Evolutionary conservation across 192 early-diverging fungal genomes (phyloP).

Genomic region (Polychytrium aggregatum): DNA sequence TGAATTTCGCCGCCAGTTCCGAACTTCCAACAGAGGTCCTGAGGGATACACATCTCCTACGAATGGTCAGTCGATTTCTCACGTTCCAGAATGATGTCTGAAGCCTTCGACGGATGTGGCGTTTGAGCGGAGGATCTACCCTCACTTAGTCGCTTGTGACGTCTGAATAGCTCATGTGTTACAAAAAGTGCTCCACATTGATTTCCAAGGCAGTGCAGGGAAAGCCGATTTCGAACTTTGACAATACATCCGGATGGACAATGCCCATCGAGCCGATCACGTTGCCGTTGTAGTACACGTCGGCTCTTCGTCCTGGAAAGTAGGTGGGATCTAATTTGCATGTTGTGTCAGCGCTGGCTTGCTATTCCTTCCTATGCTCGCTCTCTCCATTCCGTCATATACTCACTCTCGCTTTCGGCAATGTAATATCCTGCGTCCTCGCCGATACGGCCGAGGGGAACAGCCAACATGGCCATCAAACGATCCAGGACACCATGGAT

Average conservation of each 20-base stretch:
- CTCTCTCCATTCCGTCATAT: not conserved
- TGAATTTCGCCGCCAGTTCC: no score
- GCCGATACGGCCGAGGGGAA: constrained; percentile 35
- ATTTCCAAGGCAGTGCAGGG: constrained; percentile 87
- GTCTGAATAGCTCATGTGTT: no score
- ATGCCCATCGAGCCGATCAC: constrained; percentile 82
- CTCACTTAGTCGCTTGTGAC: no score
- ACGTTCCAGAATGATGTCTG: no score
- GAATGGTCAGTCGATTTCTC: no score
- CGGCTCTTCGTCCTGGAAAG: constrained; percentile 84
- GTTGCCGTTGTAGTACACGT: constrained; percentile 56
- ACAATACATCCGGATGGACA: constrained; percentile 81
- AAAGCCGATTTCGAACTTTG: constrained; percentile 71
- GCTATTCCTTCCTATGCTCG: not conserved
- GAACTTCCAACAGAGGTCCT: no score
- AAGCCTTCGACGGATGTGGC: no score
- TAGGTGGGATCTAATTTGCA: constrained; percentile 65
- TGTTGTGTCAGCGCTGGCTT: not conserved
- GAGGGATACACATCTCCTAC: no score
- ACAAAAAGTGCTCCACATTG: constrained; percentile 92
- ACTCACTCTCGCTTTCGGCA: constrained; percentile 57
- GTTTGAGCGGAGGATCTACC: no score
- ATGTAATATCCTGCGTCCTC: constrained; percentile 64
- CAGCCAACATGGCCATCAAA: constrained; percentile 69
- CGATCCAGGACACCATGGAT: constrained; percentile 90